Conservation (phyloP, 139 green algal species). For the Chlamydomonas applanata region DNA sequence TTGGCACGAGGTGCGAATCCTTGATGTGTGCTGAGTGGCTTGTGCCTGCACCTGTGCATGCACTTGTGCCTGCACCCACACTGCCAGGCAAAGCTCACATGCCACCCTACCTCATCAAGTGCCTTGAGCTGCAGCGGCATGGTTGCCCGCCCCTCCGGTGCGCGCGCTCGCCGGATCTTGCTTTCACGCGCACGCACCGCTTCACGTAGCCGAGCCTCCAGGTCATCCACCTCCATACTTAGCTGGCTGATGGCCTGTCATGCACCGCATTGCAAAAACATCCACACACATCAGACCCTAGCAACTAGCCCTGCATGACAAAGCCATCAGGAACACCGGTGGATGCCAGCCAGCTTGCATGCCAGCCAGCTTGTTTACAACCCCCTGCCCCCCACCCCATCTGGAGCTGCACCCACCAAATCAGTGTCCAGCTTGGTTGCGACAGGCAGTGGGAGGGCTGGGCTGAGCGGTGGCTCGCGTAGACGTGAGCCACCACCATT, state of each 20-base stretch:
- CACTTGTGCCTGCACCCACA: not conserved
- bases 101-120: slow-evolving; percentile 7
- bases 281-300: no score
- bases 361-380: no score
- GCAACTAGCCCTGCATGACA: no score
- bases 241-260: slow-evolving; percentile 54
- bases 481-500: slow-evolving; percentile 56
- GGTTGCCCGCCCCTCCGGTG: slow-evolving; percentile 20
- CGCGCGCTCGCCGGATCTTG: slow-evolving; percentile 47
- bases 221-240: slow-evolving; percentile 56
- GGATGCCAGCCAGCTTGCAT: no score
- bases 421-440: slow-evolving; percentile 43
- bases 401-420: slow-evolving; percentile 39
- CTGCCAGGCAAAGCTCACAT: slow-evolving; percentile 14
- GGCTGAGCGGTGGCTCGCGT: not conserved
- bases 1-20: not conserved
- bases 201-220: slow-evolving; percentile 84
- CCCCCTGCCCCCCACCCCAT: not conserved
- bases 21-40: not conserved
- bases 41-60: not conserved
- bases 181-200: slow-evolving; percentile 58
- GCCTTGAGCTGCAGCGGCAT: slow-evolving; percentile 10
- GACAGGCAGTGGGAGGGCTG: slow-evolving; percentile 57
- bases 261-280: no score
- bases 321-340: no score